Conservation (phyloP, 805 yeast species). For the Zygoascus bituminiphila region DNA sequence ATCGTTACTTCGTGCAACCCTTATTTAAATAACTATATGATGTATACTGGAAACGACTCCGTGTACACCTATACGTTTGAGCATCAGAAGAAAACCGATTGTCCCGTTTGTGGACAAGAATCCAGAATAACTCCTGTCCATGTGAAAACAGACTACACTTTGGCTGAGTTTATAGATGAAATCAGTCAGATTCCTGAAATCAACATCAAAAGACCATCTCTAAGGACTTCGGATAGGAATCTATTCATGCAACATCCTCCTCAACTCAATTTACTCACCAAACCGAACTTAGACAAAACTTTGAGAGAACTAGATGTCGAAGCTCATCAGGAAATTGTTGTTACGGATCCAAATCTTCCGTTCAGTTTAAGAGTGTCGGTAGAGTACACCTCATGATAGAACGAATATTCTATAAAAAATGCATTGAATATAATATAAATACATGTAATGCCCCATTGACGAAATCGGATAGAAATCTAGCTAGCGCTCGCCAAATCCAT, state of each 20-base stretch:
- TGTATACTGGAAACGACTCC: conserved; percentile 77
- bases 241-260: conserved; percentile 44
- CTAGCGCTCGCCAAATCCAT: conserved; percentile 17
- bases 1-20: conserved; percentile 65
- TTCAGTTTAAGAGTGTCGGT: conserved; percentile 30
- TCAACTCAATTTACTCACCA: conserved; percentile 37
- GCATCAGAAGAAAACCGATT: conserved; percentile 50
- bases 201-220: conserved; percentile 37
- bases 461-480: neutral
- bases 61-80: conserved; percentile 66
- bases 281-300: conserved; percentile 34
- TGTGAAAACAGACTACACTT: conserved; percentile 23
- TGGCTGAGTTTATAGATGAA: conserved; percentile 37
- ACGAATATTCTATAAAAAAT: neutral
- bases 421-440: neutral
- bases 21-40: conserved; percentile 65
- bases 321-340: conserved; percentile 41
- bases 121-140: conserved; percentile 16
- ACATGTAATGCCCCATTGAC: neutral
- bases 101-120: conserved; percentile 65
- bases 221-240: conserved; percentile 33
- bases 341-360: conserved; percentile 47
- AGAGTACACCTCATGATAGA: conserved; percentile 18
- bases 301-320: conserved; percentile 32
- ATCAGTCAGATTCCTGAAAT: conserved; percentile 26